Evolutionary conservation across 768 basidiomycete genomes (phyloP), one percentile per base, ranked within the genome.

Genomic region (Saitozyma podzolica): DNA sequence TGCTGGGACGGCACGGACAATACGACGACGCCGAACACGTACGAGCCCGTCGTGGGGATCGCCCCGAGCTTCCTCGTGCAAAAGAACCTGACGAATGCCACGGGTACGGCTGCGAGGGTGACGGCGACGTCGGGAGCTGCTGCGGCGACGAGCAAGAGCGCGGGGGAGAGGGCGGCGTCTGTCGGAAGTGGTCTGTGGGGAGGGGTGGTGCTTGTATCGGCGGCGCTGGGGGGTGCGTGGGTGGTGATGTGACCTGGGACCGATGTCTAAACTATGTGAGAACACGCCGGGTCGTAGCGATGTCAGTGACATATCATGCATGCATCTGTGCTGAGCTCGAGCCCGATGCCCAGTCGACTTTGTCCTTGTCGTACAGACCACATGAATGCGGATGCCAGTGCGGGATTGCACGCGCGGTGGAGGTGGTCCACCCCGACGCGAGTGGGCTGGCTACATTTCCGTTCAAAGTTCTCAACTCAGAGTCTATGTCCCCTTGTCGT

Each of bases 1-100:
- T 79, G 78, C 58, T 79, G 76, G 76, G 66, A 73, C 59, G 75
- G 75, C 11, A 62, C 59, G 52, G 77, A 78, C 54, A 74, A 78
- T 59, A 69, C 65, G 3, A 72, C 77, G 9, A 47, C 40, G 6
- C 73, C 74, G 1, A 19, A 54, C 11, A 41, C 47, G 13, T 78
- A 78, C 60, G 66, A 64, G 20, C 77, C 77, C 9, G 68, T 68
- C 10, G 59, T 78, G 13, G 75, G 72, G 0, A 66, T 55, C 29
- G 56, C 71, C 16, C 77, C 77, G 9, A 37, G 57, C 3, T 74
- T 67, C 54, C 50, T 78, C 19, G 52, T 58, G 8, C 16, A 41
- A 10, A 66, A 64, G 13, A 63, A 59, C 43, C 51, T 73, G 29
- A 29, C 29, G 37, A 54, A 47, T 41, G 29, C 54, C 16, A 42